phyloP scores from a whole-genome alignment of 139 green algal genomes.

The Pleodorina starrii region DNA sequence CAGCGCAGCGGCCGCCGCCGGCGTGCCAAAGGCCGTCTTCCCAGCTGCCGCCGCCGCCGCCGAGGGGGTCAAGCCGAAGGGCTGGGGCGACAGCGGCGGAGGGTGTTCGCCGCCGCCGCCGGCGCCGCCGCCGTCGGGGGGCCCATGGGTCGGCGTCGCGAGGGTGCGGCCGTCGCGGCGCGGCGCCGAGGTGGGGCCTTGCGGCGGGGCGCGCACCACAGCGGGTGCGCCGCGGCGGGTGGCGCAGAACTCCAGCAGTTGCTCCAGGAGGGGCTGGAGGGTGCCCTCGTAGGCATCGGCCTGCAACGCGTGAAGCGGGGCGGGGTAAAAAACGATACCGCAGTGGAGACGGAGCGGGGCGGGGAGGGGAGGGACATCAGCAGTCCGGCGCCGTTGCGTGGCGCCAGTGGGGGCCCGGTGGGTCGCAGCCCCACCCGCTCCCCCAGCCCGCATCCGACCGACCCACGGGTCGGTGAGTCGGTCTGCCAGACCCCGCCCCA shows the following conservation, averaged over 20 bases:
- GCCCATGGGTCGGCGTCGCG: background rate
- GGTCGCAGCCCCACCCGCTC: too few relatives aligned
- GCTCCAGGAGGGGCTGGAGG: constrained; percentile 10
- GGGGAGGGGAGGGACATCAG: too few relatives aligned
- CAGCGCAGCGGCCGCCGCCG: constrained; percentile 5
- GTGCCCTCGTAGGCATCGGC: background rate
- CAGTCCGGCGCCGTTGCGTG: too few relatives aligned
- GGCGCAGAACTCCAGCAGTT: background rate
- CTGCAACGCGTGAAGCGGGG: background rate
- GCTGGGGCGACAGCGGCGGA: background rate
- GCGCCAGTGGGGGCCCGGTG: background rate
- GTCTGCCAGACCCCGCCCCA: background rate
- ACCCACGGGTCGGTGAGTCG: too few relatives aligned
- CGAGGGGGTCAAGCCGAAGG: background rate
- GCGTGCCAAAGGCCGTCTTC: background rate
- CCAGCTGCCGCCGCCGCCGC: background rate
- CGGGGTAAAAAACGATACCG: too few relatives aligned
- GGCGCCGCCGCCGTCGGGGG: background rate
- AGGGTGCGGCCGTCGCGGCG: background rate
- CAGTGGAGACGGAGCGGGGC: too few relatives aligned
- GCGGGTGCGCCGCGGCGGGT: background rate
- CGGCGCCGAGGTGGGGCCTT: background rate
- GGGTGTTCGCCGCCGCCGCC: background rate
- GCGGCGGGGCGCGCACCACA: background rate
- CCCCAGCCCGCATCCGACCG: too few relatives aligned